Percentiles rank a stretch among this genome's conserved stretches.
Conservation (phyloP, 495 filamentous ascomycete species). For the Stereocaulon alpinum region DNA sequence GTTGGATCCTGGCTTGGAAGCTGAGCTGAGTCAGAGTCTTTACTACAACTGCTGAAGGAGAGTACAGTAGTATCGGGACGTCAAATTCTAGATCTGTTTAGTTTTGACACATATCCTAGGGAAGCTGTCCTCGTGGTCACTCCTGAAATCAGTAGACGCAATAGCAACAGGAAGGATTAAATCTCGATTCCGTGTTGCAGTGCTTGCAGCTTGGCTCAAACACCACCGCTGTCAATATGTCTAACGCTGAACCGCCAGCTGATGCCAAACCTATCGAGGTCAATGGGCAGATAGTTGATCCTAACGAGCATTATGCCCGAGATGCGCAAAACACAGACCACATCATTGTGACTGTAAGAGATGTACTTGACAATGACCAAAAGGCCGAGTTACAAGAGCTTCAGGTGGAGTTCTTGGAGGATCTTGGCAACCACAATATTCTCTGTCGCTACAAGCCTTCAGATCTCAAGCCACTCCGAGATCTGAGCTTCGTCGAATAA, state of each 20-base stretch:
- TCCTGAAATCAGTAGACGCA: too few relatives aligned
- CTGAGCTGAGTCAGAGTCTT: too few relatives aligned
- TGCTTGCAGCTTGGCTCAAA: too few relatives aligned
- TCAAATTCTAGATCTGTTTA: too few relatives aligned
- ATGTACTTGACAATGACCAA: conserved; percentile 1
- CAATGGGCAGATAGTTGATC: background rate
- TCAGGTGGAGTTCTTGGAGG: conserved; percentile 1
- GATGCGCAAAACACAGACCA: conserved; percentile 3
- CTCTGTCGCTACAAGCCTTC: background rate
- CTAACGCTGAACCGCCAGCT: background rate
- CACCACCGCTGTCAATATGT: background rate
- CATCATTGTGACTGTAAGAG: background rate
- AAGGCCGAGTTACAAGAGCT: background rate
- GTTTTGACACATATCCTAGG: too few relatives aligned
- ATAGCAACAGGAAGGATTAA: background rate
- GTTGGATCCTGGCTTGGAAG: too few relatives aligned
- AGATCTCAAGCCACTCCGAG: background rate
- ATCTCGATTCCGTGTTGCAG: background rate
- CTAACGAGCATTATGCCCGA: background rate
- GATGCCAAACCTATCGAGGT: background rate
- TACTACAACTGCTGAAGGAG: too few relatives aligned
- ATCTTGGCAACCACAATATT: background rate
- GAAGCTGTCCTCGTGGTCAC: too few relatives aligned
- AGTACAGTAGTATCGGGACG: too few relatives aligned
- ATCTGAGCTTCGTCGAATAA: background rate